phyloP scores from a whole-genome alignment of 2,329 filamentous ascomycete species.

The Trichoderma oligosporum region DNA sequence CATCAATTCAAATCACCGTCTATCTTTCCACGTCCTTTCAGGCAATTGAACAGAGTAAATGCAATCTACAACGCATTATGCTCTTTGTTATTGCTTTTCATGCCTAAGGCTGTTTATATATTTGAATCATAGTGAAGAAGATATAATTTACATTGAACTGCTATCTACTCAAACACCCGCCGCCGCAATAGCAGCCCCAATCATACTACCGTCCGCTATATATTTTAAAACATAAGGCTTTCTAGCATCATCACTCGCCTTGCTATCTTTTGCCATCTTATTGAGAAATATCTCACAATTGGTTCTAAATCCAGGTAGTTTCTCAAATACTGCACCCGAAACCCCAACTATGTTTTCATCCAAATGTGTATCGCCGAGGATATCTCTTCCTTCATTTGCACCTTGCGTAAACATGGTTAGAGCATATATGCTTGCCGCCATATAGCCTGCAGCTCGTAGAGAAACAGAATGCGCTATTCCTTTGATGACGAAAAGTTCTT shows the following conservation, averaged over 20 bases:
- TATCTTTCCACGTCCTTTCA: too few species aligned
- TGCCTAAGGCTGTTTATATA: too few species aligned
- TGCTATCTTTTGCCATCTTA: neutral
- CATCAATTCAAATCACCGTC: too few species aligned
- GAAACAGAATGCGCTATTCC: neutral
- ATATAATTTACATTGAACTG: too few species aligned
- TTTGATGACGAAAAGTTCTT: neutral
- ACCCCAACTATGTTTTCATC: neutral
- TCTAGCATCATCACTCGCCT: neutral
- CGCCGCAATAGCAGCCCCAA: neutral
- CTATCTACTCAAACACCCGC: too few species aligned
- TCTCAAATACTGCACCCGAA: neutral
- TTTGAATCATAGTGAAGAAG: too few species aligned
- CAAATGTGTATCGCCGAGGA: neutral
- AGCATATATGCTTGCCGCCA: neutral
- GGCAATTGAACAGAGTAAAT: too few species aligned
- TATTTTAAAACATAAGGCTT: neutral
- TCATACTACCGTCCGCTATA: neutral
- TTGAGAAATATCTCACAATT: neutral
- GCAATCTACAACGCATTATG: too few species aligned
- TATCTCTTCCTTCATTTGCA: neutral
- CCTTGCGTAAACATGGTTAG: neutral
- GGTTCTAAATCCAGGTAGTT: neutral
- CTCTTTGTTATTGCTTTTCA: too few species aligned
- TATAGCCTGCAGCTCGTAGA: neutral